phyloP scores from a whole-genome alignment of 202 grass and related monocot genomes.

The Panicum virgatum region DNA sequence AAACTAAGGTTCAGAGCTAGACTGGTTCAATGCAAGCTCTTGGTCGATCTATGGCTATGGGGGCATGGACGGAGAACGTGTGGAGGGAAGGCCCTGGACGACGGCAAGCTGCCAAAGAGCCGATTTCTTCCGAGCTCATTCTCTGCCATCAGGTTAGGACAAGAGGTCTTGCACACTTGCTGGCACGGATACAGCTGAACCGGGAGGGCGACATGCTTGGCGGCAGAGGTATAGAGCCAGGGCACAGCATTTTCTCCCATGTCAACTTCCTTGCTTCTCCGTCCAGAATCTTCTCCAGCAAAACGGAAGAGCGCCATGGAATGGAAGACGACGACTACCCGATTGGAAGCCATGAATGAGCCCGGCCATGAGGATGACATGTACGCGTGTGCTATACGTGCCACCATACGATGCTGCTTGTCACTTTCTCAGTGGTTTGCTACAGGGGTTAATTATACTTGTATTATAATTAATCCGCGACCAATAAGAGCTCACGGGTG shows the following conservation, averaged over 20 bases:
- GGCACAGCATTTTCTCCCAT: neutral
- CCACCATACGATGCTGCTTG: neutral
- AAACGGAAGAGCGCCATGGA: neutral
- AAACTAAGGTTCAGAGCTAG: neutral
- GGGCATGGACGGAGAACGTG: neutral
- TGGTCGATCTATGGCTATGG: too few relatives aligned
- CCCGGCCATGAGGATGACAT: neutral
- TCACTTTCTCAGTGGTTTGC: too few relatives aligned
- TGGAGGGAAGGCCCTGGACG: neutral
- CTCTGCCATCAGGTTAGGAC: neutral
- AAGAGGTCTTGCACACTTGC: slow-evolving; percentile 1
- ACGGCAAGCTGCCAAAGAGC: neutral
- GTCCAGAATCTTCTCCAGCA: neutral
- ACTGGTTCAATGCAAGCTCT: neutral
- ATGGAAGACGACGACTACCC: neutral
- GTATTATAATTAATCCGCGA: neutral
- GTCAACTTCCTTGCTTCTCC: neutral
- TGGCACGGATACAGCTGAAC: neutral
- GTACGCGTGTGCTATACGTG: neutral
- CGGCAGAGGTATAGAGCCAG: neutral
- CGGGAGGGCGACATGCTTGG: neutral
- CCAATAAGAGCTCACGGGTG: too few relatives aligned
- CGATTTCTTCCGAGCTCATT: neutral
- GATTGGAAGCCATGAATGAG: neutral
- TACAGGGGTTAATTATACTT: too few relatives aligned